These are phyloP conservation scores for Dactylellina sp. DNA, from an alignment of 2,329 filamentous ascomycete species.

Conservation along the genomic window DNA sequence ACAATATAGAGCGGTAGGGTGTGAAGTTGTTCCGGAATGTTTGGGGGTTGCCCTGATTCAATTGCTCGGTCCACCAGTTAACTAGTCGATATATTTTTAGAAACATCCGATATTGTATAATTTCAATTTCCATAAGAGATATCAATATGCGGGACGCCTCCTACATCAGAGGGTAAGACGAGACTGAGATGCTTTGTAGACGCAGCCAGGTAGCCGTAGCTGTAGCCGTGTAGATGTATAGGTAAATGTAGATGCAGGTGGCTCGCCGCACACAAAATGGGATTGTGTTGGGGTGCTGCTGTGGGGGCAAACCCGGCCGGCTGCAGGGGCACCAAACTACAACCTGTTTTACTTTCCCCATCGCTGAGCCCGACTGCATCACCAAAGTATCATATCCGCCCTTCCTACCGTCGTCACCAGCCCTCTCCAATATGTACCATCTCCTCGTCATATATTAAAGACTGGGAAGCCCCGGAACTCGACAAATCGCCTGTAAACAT, in stretches of 20 bases:
- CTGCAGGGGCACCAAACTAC: not conserved
- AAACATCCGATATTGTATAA: constrained; percentile 17
- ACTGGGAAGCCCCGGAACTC: constrained; percentile 18
- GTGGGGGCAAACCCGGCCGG: not conserved
- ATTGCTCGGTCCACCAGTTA: constrained; percentile 21
- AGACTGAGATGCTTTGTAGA: no score
- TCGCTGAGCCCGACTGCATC: constrained; percentile 15
- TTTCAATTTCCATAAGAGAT: not conserved
- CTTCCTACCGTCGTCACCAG: not conserved
- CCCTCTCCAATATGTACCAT: not conserved
- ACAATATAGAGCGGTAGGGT: constrained; percentile 7
- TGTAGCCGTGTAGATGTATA: not conserved
- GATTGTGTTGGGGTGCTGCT: constrained; percentile 5
- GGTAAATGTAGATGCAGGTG: not conserved
- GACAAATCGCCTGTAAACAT: constrained; percentile 10
- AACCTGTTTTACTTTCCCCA: not conserved
- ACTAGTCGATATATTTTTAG: constrained; percentile 40
- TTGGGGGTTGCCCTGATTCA: constrained; percentile 41
- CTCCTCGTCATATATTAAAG: constrained; percentile 4
- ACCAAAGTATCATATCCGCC: constrained; percentile 20
- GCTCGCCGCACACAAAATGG: not conserved
- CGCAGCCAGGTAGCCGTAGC: not conserved
- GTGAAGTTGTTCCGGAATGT: constrained; percentile 7
- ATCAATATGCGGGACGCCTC: not conserved
- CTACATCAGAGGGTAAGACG: no score